Base-by-base conservation (phyloP, 2,329 filamentous ascomycete species). In the Plenodomus biglobosus region DNA sequence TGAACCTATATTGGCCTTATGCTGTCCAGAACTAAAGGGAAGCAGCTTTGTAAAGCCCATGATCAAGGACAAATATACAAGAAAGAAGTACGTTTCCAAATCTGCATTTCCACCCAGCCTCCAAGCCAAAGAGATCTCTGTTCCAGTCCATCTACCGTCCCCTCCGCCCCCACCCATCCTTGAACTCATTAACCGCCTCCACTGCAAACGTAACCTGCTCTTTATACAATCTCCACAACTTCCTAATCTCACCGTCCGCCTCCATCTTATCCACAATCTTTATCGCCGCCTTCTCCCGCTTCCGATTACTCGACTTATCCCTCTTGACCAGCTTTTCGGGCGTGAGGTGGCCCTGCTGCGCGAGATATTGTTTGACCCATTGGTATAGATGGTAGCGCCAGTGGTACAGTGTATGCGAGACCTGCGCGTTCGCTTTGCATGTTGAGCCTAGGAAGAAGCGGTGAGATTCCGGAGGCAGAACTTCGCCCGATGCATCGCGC, bases 341-440 rank as follows among this genome's bases (percentile, higher is more conserved):
- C 0, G 74, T 75, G 53, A 86, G 76, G 54, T 86, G 79, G 0
- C 83, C 84, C 49, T 85, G 77, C 1, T 69, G 69, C 19, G 77
- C 70, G 0, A 94, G 80, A 44, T 81, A 82, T 21, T 80, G 77
- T 19, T 86, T 76, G 0, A 92, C 85, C 80, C 82, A 88, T 55
- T 85, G 79, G 62, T 88, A 85, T n/a, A 92, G 81, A 38, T 85
- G 81, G 50, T 81, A 82, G 47, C 86, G 85, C 89, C 89, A 92
- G 71, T 94, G 89, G 3, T 84, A 79, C 3, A 92, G 77, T 1
- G 79, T 80, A 63, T 92, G 88, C 0, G 87, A 85, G 34, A 85
- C 85, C 55, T 84, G 77, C 0, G 88, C 87, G 56, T 86, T 86
- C 24, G 74, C 72, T 61, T 79, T 81, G 73, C 85, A 88, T 50